Evolutionary conservation across 495 filamentous ascomycete genomes (phyloP), one percentile per base, ranked within the genome.

Genomic region (Trichodelitschia bisporula): DNA sequence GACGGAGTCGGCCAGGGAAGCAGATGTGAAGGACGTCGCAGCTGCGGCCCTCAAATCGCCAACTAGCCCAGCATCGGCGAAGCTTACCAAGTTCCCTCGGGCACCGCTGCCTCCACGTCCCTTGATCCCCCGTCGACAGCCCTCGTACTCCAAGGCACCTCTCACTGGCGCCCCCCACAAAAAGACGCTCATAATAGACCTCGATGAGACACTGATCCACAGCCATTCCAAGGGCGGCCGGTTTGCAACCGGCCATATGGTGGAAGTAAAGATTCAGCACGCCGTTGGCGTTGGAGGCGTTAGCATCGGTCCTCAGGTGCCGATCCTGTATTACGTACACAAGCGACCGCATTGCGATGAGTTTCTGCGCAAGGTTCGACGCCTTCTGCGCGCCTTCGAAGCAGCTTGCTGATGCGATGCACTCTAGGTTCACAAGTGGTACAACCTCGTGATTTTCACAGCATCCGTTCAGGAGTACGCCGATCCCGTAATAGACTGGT

Each of bases 401-500:
- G 18, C 14, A 27, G 18, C 25, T 26, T n/a, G n/a, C n/a, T n/a
- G n/a, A n/a, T n/a, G n/a, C 29, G 32, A 25, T 29, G 4, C 12
- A 13, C 20, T 11, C 11, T 38, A 72, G 64, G 67, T 84, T 29
- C 78, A 69, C 59, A 86, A 86, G 57, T 97, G 86, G 86, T 97
- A 90, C 50, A 93, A 92, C 48, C 60, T 95, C n/a, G 73, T 97
- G 32, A 56, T 92, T 30, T 97, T 97, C 50, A 97, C 86, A 4
- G 86, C 86, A 6, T 89, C 77, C 24, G 89, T 97, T 18, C 86
- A 97, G 48, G 86, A 97, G 48, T 97, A 97, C 44, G 86, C 86
- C 35, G 86, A 97, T 53, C 86, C 86, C 6, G 86, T 97, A 24
- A 93, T 97, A 44, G 89, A 97, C 60, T 95, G 82, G 82, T 62